Evolutionary conservation across 805 yeast species (phyloP), one percentile per base, ranked within the genome.

Genomic region (Jamesozyma jinghongensis): DNA sequence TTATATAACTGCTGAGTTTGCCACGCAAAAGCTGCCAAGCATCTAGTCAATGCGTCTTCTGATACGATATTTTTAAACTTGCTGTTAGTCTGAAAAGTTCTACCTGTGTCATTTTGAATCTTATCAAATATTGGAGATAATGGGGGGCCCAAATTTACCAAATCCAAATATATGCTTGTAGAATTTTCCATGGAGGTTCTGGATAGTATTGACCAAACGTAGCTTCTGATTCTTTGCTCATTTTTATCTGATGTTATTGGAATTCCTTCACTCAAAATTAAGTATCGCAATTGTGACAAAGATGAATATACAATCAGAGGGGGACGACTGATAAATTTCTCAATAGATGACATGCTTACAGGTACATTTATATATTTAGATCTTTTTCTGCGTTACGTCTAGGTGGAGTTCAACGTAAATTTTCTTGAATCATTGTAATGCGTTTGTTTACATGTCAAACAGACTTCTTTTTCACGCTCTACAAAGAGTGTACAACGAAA

Each of bases 91-190:
- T 83, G 81, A 49, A 87, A 69, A 0, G 96, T 87, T 43, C 96
- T 65, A 51, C 85, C 85, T 1, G 94, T 82, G 54, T 87, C 96
- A 57, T 87, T 83, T 43, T 78, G 73, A 43, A 87, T 86, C 61
- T 87, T 87, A 29, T 71, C 59, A 28, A 42, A 52, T 16, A 59
- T 65, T 42, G 78, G 77, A 7, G 77, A 67, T 0, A 70, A 69
- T 2, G 81, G 75, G 12, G 81, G 77, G 0, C 85, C 85, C 27
- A 65, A 59, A 8, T 69, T 54, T 2, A 82, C 70, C 27, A 79
- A 60, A 7, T 69, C 61, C 19, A 75, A 40, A 54, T 87, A 87
- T 36, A 65, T 61, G 17, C 70, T 69, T 2, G 85, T 69, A 3
- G 74, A 56, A 26, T 53, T 68, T 26, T 71, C 67, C 34, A 81